phyloP scores from a whole-genome alignment of 139 green algal species.

The Chlorella sorokiniana region DNA sequence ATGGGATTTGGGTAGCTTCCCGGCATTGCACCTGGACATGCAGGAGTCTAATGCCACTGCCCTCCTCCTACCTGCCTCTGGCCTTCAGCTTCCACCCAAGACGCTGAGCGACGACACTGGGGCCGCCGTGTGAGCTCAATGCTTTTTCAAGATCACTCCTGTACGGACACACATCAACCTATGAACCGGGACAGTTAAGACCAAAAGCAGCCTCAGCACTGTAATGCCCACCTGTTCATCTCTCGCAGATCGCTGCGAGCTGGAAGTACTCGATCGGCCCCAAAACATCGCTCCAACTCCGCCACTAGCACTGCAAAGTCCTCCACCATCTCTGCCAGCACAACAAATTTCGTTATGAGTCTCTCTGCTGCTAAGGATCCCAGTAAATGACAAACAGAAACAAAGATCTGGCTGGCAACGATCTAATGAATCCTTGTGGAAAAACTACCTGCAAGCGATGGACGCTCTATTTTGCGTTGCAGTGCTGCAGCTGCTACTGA shows the following conservation, averaged over 20 bases:
- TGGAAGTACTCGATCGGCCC: conserved; percentile 39
- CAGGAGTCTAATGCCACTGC: background rate
- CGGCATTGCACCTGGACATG: too few relatives aligned
- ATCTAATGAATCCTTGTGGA: background rate
- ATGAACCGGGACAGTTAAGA: background rate
- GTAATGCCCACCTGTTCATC: conserved; percentile 23
- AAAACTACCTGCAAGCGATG: conserved; percentile 2
- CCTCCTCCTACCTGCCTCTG: conserved; percentile 25
- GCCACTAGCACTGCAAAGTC: conserved; percentile 47
- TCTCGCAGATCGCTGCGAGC: conserved; percentile 40
- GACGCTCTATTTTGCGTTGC: conserved; percentile 19
- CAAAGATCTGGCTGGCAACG: background rate
- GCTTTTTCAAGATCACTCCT: conserved; percentile 61
- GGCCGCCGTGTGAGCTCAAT: conserved; percentile 58
- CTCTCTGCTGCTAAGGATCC: too few relatives aligned
- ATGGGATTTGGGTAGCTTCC: too few relatives aligned
- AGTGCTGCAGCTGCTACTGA: conserved; percentile 10
- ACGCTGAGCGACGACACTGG: conserved; percentile 37
- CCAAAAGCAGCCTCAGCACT: background rate
- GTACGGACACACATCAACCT: too few relatives aligned
- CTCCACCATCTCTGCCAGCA: conserved; percentile 41
- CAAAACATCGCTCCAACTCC: conserved; percentile 57
- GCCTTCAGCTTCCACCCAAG: conserved; percentile 55
- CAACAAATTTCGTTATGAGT: too few relatives aligned
- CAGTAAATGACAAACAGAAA: background rate